Percentiles rank a stretch among this genome's conserved stretches.
Conservation (phyloP, 192 early-diverging fungal species). For the Coemansia erecta region DNA sequence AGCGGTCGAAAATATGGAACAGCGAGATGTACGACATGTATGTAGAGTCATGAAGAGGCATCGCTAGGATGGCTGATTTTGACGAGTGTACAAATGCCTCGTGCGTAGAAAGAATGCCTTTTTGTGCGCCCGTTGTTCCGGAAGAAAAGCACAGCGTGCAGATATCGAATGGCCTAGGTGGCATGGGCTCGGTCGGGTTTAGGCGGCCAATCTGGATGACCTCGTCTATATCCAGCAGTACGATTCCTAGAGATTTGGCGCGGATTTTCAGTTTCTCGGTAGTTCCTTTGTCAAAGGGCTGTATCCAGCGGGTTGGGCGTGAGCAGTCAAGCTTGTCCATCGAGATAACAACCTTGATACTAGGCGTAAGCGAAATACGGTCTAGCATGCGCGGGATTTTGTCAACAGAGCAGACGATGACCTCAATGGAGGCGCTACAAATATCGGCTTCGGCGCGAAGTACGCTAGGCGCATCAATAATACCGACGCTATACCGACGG, state of each 20-base stretch:
- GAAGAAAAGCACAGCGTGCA: conserved; percentile 69
- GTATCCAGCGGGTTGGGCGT: too few species aligned
- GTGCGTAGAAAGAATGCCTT: conserved; percentile 71
- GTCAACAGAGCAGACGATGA: conserved; percentile 65
- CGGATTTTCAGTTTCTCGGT: too few species aligned
- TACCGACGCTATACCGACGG: conserved; percentile 60
- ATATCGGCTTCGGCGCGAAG: too few species aligned
- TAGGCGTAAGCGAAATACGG: too few species aligned
- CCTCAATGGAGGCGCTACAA: too few species aligned
- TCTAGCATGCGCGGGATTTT: conserved; percentile 61
- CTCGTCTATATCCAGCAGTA: conserved; percentile 53
- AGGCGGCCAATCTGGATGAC: conserved; percentile 60
- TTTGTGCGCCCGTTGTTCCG: conserved; percentile 70
- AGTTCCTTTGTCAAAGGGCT: too few species aligned
- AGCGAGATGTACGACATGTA: conserved; percentile 67
- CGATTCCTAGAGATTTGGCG: conserved; percentile 59
- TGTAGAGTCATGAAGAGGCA: neutral
- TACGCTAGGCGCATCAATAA: conserved; percentile 78
- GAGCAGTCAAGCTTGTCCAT: too few species aligned
- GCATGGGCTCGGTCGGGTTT: conserved; percentile 46
- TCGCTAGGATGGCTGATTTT: neutral
- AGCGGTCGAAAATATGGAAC: conserved; percentile 77
- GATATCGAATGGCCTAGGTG: conserved; percentile 61
- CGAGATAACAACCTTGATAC: too few species aligned
- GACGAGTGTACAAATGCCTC: conserved; percentile 19